phyloP scores from a whole-genome alignment of 2,329 filamentous ascomycete species.

The Aspergillus sp. region DNA sequence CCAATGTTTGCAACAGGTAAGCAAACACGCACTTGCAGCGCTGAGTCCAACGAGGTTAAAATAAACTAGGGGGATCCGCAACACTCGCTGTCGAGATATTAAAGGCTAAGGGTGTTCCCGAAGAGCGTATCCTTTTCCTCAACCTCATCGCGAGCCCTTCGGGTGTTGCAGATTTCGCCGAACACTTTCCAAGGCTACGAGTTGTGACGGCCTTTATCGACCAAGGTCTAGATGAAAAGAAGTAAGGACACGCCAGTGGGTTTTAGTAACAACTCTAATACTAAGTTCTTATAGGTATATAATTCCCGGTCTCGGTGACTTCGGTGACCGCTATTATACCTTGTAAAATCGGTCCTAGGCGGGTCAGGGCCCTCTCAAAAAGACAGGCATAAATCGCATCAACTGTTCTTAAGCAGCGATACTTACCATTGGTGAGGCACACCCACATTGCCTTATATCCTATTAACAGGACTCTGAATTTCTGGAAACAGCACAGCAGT shows the following conservation, averaged over 20 bases:
- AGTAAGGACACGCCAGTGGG: conserved; percentile 60
- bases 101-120: conserved; percentile 84
- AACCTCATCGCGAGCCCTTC: conserved; percentile 98
- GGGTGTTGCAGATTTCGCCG: conserved; percentile 83
- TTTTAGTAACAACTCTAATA: conserved; percentile 1
- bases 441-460: neutral
- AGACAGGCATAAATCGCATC: too few species aligned
- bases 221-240: conserved; percentile 94
- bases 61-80: conserved; percentile 74
- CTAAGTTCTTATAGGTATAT: conserved; percentile 69
- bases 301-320: conserved; percentile 88
- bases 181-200: conserved; percentile 82
- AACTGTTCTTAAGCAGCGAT: too few species aligned
- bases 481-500: neutral
- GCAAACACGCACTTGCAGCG: neutral
- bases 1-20: conserved; percentile 98
- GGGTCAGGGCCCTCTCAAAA: too few species aligned
- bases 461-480: neutral
- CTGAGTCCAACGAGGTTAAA: conserved; percentile 1
- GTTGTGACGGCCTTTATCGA: conserved; percentile 97
- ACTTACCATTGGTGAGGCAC: too few species aligned
- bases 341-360: conserved; percentile 53
- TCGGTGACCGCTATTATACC: conserved; percentile 94
- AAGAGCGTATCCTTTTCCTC: conserved; percentile 92
- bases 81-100: conserved; percentile 96